Evolutionary conservation across 352 stramenopile species (phyloP), one percentile per base, ranked within the genome.

Genomic region (Phytophthora megakarya): DNA sequence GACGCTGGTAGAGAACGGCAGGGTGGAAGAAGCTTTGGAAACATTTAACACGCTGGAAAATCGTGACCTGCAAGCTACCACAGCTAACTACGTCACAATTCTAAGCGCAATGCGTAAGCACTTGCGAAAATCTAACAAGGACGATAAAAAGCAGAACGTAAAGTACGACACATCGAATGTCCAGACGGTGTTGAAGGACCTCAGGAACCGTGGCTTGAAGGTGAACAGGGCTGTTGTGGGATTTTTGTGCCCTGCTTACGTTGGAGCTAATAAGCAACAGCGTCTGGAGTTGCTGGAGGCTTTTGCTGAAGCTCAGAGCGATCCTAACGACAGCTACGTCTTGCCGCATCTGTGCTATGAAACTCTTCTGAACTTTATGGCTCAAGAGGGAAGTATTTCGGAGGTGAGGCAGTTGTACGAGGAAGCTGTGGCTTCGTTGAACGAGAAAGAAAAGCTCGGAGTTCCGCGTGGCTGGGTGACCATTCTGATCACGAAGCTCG

Each of bases 241-340:
- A 22, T 67, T 81, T 48, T 52, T 84, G 48, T 86, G 72, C 46
- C 59, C 72, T 37, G 61, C 62, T 25, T 84, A 88, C 33, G 52
- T 65, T 11, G 40, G 22, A 37, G 81, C 75, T 30, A 70, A 78
- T 60, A 88, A 87, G 59, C 67, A 78, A 35, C 81, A 90, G 59
- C 81, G 78, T 21, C 61, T 84, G 52, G 65, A 77, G 48, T 53
- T 90, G 35, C 67, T 90, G 15, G 78, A 90, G 33, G 76, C 72
- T 38, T 90, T 84, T 67, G 61, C 65, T 7, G 61, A 74, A 19
- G 68, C 64, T 22, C 62, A 69, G 46, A 56, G 35, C 18, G 53
- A 60, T 11, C 54, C 62, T 2, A 60, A 70, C 19, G 80, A 89
- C 57, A 70, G 43, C 12, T 90, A 79, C 65, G 42, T 78, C 30